Evolutionary conservation across 1,139 yeast species (phyloP), one percentile per base, ranked within the genome.

Genomic region (Meyerozyma athensensis): DNA sequence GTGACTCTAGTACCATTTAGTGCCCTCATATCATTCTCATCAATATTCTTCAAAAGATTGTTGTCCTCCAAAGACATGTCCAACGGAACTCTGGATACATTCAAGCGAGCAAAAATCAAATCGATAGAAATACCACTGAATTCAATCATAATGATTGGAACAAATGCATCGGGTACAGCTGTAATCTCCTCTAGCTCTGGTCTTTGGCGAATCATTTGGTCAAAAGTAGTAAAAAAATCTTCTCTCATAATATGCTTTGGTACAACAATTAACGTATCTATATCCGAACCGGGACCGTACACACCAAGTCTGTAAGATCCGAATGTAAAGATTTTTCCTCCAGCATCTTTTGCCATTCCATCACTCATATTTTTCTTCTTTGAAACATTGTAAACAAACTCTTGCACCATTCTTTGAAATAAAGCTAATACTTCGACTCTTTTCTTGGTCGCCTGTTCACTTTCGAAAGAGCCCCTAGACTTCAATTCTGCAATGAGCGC

Each of bases 201-300:
- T 44, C 96, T 70, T 42, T 71, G 65, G 43, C 84, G 70, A 43
- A 92, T 56, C 14, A 92, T 57, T 33, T 75, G 72, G 30, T 72
- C 84, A 61, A 92, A 89, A 0, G 85, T 87, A 1, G 72, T 75
- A 55, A 92, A 94, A 55, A 92, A 94, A 59, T 90, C 95, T 16
- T 83, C 87, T 45, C 97, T 72, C 0, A 84, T 71, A n/a, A 92
- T 95, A 59, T 92, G 97, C 49, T 90, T 90, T 2, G 99, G 99
- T 5, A 86, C 97, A 14, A 92, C 97, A 8, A 94, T 86, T 33
- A 92, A 65, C 0, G 98, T 86, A 66, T 92, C 99, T 42, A 92
- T 92, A 80, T 92, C 99, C 0, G 96, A 86, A 0, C 98, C 97
- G 0, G 98, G 98, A 0, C 98, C 97, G 62, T 90, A 87, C 6